Base-by-base conservation (phyloP, 768 basidiomycete species). In the Leucocoprinus leucothites region DNA sequence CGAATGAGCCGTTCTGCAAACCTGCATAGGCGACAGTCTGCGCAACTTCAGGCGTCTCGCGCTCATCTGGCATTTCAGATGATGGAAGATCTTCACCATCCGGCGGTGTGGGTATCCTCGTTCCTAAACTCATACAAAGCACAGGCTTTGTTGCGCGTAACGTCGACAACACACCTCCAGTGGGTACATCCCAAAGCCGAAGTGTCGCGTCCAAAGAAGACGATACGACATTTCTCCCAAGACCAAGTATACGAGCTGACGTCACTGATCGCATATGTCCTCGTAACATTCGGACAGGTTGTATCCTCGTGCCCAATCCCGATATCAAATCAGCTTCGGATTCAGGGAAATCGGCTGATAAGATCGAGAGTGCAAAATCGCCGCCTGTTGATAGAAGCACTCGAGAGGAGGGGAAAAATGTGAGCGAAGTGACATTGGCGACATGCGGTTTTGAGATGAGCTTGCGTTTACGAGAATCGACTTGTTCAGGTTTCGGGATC, bases 141-240 rank as follows among this genome's bases (percentile, higher is more conserved):
- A 84, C 72, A 6, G 78, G 77, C 0, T 72, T 67, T 18, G 69
- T 67, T 0, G 77, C 67, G 3, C 70, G 68, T 48, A 87, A 57
- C 11, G 79, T 70, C 9, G 74, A 64, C 8, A 84, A 74, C 56
- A 77, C 73, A 19, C 73, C 66, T 2, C 79, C 80, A 7, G 74
- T 71, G 1, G 82, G 76, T 7, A 91, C 81, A 58, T 90, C 85
- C 90, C 91, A 91, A 3, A 90, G 70, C 46, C 82, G 77, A 21
- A 91, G 63, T 0, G 85, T 86, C 2, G 82, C 81, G 64, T 93
- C 90, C 53, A 84, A 82, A 0, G 85, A 81, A 4, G 79, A 71
- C 9, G 87, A 87, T 5, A 93, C 62, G 47, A 93, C 67, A 61
- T 85, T 84, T 21, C 82, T 78, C 0, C 91, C 91, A 2, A 80